Evolutionary conservation across 352 stramenopile genomes (phyloP), one percentile per base, ranked within the genome.

Genomic region (Thalassiosira exigua): DNA sequence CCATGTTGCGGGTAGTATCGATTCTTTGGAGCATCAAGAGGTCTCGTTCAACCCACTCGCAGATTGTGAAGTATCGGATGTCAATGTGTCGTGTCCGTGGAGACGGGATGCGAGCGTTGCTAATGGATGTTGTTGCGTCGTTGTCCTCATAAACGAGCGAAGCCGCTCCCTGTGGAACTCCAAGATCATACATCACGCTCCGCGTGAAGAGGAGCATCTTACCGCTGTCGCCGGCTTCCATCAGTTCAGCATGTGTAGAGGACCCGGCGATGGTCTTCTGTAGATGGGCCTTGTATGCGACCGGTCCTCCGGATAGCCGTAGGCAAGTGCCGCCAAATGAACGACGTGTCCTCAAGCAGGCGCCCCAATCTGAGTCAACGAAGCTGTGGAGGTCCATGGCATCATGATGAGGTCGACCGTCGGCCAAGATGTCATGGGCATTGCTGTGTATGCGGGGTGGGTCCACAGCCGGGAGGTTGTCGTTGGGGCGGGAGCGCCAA

Each of bases 71-170:
- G 22, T 71, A 54, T 56, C 56, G 42, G 4, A 84, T 79, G 41
- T 87, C 79, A 9, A 87, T 66, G 24, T 87, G 79, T n/a, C 69
- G n/a, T 12, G 69, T 85, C 0, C 64, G 54, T 44, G 54, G 5
- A 17, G 72, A 71, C 11, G 75, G 59, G 51, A 65, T 75, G 11
- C 52, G 44, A n/a, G 74, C 50, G 48, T 78, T 82, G 0, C 56
- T 66, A 29, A 82, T 75, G 0, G 56, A 22, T 1, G 48, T 73
- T 19, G 33, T 51, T 1, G 66, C 66, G 27, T 73, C 74, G 54
- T 79, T 82, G 57, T 82, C 66, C 22, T 77, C 52, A 17, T 71
- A 71, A 4, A 53, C 11, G 1, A 52, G n/a, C 4, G 69, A 65
- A 14, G 56, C 65, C n/a, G 54, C 21, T 53, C 46, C 42, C 53